A percentile compares a stretch with the other conserved stretches of the same genome.
Conservation (phyloP, 495 filamentous ascomycete species). For the Trichoderma erinaceum region DNA sequence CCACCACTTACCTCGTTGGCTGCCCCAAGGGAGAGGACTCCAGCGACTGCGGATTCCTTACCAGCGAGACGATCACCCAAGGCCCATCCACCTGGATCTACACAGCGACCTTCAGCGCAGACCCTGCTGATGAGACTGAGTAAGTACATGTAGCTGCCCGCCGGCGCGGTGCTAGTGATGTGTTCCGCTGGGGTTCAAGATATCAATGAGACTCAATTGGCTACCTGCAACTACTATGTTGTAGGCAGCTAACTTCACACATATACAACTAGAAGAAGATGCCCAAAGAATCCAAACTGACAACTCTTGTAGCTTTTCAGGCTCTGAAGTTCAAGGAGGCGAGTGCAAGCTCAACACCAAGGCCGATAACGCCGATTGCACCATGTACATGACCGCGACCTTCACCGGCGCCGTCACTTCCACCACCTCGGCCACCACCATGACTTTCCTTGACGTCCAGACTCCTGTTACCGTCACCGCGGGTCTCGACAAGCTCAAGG, state of each 20-base stretch:
- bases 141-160: background rate
- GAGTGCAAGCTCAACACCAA: constrained; percentile 5
- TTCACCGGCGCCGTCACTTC: background rate
- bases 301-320: background rate
- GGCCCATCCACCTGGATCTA: background rate
- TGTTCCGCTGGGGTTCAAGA: background rate
- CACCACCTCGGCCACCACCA: constrained; percentile 24
- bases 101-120: background rate
- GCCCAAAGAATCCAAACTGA: background rate
- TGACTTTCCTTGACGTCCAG: constrained; percentile 15
- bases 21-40: constrained; percentile 33
- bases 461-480: constrained; percentile 30
- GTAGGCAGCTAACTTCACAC: background rate
- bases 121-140: background rate
- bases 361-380: background rate
- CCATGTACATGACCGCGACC: background rate
- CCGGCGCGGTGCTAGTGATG: background rate
- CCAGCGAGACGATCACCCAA: constrained; percentile 4
- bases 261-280: background rate
- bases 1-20: constrained; percentile 36
- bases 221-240: background rate
- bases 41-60: constrained; percentile 24
- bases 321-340: background rate
- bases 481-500: constrained; percentile 26
- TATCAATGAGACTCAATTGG: background rate